These are phyloP conservation scores for Stylosanthes scabra DNA, from an alignment of 331 rosid genomes.

Conservation along the genomic window DNA sequence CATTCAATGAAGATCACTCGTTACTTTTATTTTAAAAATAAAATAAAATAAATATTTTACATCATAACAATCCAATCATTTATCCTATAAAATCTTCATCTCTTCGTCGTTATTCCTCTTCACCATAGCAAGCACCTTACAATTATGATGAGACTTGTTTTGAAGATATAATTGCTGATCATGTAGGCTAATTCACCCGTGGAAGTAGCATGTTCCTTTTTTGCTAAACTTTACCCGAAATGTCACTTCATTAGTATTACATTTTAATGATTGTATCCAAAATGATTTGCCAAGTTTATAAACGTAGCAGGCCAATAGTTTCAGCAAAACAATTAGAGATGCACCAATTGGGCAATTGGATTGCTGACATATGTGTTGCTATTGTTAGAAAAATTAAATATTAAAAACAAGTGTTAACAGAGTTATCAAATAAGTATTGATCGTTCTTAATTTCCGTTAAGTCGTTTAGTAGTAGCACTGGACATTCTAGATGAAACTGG, in stretches of 20 bases:
- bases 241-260: not conserved
- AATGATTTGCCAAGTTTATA: not conserved
- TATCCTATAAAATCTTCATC: too few species aligned
- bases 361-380: not conserved
- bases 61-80: too few species aligned
- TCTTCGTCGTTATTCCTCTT: too few species aligned
- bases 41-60: too few species aligned
- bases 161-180: not conserved
- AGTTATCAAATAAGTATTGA: not conserved
- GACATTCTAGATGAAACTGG: not conserved
- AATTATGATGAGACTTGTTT: not conserved
- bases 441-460: not conserved
- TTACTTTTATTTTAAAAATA: too few species aligned
- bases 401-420: not conserved
- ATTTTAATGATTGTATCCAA: not conserved
- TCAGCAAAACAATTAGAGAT: not conserved
- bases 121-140: too few species aligned
- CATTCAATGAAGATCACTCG: too few species aligned
- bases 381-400: too few species aligned
- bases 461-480: not conserved
- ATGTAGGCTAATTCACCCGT: not conserved
- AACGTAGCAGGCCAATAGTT: not conserved
- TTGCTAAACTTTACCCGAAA: not conserved
- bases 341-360: not conserved
- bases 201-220: not conserved